Base-by-base conservation (phyloP, 768 basidiomycete species). In the Royoungia palumana region DNA sequence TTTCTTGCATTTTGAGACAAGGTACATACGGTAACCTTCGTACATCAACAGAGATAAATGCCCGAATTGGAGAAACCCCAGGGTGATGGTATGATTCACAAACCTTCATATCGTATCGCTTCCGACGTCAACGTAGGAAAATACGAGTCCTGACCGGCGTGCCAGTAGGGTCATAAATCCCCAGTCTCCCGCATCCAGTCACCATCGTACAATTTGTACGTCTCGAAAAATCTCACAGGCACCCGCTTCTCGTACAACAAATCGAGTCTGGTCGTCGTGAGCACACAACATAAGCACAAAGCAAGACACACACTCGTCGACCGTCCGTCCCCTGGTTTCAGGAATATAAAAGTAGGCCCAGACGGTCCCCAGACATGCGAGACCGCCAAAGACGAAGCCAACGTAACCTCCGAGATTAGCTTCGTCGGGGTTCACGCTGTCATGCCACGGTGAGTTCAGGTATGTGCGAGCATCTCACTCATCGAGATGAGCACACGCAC, bases 201-300 rank as follows among this genome's bases (percentile, higher is more conserved):
- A 19, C 0, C 19, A 6, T 50, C 20, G 11, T 63, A 52, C 47
- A 66, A n/a, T 22, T 11, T 19, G 10, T 60, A 45, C 17, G 40
- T 27, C 27, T 35, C 53, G 39, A 69, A 70, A 32, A 51, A 49
- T 41, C 65, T 61, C 34, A 65, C 62, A 11, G 63, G 47, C 13
- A 69, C 60, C 45, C 53, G 56, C 39, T 49, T 57, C 42, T 69
- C 67, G 41, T 63, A 69, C 50, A 69, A 51, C n/a, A 65, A 37
- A 46, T 70, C 65, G 41, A 70, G 60, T n/a, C 61, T 63, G 12
- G 28, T 28, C 9, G 25, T 19, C 11, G 27, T 34, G 5, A 40
- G 42, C 12, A 14, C n/a, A n/a, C n/a, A n/a, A n/a, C n/a, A n/a
- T n/a, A n/a, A n/a, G n/a, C n/a, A n/a, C n/a, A n/a, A n/a, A n/a